Evolutionary conservation across 805 yeast species (phyloP).

Genomic region (Starmerella davenportii): DNA sequence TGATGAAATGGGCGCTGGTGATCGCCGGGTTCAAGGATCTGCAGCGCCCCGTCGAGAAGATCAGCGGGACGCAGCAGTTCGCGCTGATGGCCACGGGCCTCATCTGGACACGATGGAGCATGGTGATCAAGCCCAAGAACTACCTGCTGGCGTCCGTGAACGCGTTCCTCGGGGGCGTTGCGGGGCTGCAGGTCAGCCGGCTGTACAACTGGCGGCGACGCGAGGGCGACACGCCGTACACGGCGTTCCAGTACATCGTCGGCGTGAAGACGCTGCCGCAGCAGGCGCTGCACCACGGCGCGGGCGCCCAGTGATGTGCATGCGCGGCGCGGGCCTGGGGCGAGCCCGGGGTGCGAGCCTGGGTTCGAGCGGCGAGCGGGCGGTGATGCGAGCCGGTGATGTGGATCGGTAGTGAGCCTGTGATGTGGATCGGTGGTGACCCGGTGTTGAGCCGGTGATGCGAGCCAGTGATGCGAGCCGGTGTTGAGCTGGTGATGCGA

Average conservation of each 20-base stretch:
- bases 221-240: constrained; percentile 43
- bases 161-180: constrained; percentile 80
- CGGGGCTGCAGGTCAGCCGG: constrained; percentile 66
- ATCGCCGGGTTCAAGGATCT: constrained; percentile 79
- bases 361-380: too few species aligned
- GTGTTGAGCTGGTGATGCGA: too few species aligned
- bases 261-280: constrained; percentile 1
- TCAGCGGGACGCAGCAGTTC: constrained; percentile 74
- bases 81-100: constrained; percentile 82
- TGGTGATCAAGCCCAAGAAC: constrained; percentile 81
- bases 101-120: constrained; percentile 97
- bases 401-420: too few species aligned
- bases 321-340: too few species aligned
- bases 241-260: constrained; percentile 41
- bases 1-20: constrained; percentile 63
- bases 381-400: too few species aligned
- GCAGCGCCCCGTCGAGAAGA: constrained; percentile 76
- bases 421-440: too few species aligned
- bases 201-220: constrained; percentile 46
- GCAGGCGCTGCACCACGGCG: not conserved
- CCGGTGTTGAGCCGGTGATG: too few species aligned
- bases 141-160: constrained; percentile 77
- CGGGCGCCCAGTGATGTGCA: too few species aligned
- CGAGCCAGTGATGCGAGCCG: too few species aligned
- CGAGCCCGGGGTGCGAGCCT: too few species aligned